Conservation (phyloP, 441 rosid genomes). For the Daphne laureola region DNA sequence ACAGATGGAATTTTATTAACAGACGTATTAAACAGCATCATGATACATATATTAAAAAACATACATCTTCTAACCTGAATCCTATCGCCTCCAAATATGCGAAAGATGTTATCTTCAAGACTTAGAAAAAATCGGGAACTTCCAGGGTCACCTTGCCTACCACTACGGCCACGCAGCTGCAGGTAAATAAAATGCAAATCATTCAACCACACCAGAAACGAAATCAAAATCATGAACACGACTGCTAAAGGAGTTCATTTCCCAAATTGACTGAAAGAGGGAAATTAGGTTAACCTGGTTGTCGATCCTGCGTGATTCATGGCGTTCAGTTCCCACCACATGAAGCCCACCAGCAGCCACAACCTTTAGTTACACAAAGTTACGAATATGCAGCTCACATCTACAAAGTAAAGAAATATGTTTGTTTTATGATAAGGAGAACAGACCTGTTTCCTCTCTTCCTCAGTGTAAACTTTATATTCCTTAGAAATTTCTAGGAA, state of each 20-base stretch:
- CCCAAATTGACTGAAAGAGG: no score
- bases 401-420: conserved; percentile 1
- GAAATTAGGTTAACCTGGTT: conserved; percentile 56
- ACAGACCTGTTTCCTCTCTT: conserved; percentile 78
- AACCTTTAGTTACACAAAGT: conserved; percentile 40
- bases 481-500: conserved; percentile 69
- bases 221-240: neutral
- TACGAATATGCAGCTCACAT: conserved; percentile 10
- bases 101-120: conserved; percentile 95
- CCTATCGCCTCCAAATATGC: conserved; percentile 90
- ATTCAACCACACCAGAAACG: conserved; percentile 5
- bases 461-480: conserved; percentile 74
- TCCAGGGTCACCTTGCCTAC: conserved; percentile 99
- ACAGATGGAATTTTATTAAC: conserved; percentile 14
- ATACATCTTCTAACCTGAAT: conserved; percentile 55
- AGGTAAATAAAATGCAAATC: conserved; percentile 12
- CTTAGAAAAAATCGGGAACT: conserved; percentile 94
- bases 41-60: neutral
- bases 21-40: conserved; percentile 7
- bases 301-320: conserved; percentile 89
- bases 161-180: conserved; percentile 91
- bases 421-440: conserved; percentile 6
- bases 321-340: conserved; percentile 91
- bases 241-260: neutral
- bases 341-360: conserved; percentile 94